Evolutionary conservation across 108 stramenopile genomes (phyloP), one percentile per base, ranked within the genome.

Genomic region (Nitzschia inconspicua): DNA sequence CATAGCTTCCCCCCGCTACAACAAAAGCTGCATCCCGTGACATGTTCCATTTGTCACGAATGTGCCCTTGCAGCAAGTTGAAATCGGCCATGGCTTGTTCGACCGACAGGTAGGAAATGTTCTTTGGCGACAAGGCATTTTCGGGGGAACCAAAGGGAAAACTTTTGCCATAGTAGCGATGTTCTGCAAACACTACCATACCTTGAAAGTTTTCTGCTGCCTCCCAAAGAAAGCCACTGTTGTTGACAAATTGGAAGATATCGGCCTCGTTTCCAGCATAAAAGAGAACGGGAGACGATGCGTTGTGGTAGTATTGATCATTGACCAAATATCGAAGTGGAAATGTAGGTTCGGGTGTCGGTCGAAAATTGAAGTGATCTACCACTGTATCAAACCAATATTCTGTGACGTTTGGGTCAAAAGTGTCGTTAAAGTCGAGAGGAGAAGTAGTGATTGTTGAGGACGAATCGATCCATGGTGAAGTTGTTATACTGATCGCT

Each of bases 111-210:
- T 47, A 78, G 11, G 60, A 57, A 27, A 78, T 59, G 44, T 73
- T 66, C 11, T 47, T 25, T n/a, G 53, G 54, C 20, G 31, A 36
- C 11, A 63, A 32, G 8, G 62, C 48, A 5, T 28, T 10, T 25
- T 39, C 36, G 3, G 57, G 40, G 10, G 25, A 19, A 40, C 62
- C 49, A 39, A 63, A 63, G 6, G 62, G 62, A 48, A 36, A 47
- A 16, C 35, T 39, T 24, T 75, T 59, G 8, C 88, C 88, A 54
- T 82, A 89, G 46, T 84, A 89, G 0, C 88, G 58, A 46, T 89
- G 88, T 64, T 89, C 88, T 3, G 83, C 83, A 44, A 89, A 89
- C n/a, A 89, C 77, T 9, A 89, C 54, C 37, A 86, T 37, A 8
- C 83, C 88, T 10, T 61, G 54, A 39, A 89, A 75, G 20, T 60